phyloP scores from a whole-genome alignment of 1,284 basidiomycete species.

The Inonotus hispidus region DNA sequence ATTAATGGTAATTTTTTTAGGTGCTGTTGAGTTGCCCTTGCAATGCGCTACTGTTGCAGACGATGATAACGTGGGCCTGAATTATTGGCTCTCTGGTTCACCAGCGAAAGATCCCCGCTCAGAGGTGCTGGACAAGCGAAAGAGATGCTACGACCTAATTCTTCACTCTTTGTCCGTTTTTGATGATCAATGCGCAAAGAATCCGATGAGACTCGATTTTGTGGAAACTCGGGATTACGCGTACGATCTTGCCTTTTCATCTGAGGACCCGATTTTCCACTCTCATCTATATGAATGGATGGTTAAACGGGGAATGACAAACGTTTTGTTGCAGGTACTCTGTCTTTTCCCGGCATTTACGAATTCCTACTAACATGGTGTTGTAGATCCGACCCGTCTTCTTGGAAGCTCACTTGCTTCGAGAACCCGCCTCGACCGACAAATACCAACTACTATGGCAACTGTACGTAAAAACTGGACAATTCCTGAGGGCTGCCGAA shows the following conservation, averaged over 20 bases:
- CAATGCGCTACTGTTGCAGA: constrained; percentile 82
- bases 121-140: constrained; percentile 54
- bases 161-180: constrained; percentile 78
- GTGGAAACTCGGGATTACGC: constrained; percentile 69
- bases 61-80: constrained; percentile 68
- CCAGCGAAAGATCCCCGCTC: constrained; percentile 58
- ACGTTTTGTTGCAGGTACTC: constrained; percentile 84
- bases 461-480: constrained; percentile 89
- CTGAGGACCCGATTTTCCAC: constrained; percentile 92
- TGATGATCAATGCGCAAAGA: constrained; percentile 53
- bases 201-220: constrained; percentile 39
- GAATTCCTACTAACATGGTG: not conserved
- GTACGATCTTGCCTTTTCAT: constrained; percentile 77
- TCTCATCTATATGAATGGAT: constrained; percentile 94
- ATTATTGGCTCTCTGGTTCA: constrained; percentile 70
- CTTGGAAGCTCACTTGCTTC: constrained; percentile 82
- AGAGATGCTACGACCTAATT: constrained; percentile 78
- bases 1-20: constrained; percentile 32
- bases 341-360: not conserved
- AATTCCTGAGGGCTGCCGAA: constrained; percentile 81
- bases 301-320: constrained; percentile 71
- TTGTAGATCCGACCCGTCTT: constrained; percentile 73
- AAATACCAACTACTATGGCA: constrained; percentile 95
- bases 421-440: constrained; percentile 74
- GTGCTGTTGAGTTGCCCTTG: constrained; percentile 84